These are phyloP conservation scores for Hypoxylon sp. DNA, from an alignment of 2,329 filamentous ascomycete species.

Conservation along the genomic window DNA sequence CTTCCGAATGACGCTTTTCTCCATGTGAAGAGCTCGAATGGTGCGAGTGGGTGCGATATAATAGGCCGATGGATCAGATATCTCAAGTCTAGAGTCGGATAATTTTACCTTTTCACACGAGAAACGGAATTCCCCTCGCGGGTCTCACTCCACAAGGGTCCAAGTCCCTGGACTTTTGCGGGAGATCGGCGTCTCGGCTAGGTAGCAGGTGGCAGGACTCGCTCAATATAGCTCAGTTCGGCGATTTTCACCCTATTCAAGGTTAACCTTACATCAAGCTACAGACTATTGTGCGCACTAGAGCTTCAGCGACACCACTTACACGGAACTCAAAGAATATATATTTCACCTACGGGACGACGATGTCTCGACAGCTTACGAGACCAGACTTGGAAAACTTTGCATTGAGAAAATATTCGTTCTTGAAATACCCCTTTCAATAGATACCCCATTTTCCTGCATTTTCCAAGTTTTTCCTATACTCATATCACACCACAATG, in stretches of 20 bases:
- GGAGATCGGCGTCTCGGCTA: constrained; percentile 30
- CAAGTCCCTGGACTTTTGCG: constrained; percentile 27
- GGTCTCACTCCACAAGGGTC: constrained; percentile 24
- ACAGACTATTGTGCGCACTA: constrained; percentile 33
- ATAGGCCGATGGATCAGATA: constrained; percentile 10
- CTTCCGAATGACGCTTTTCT: constrained; percentile 25
- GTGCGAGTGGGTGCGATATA: constrained; percentile 5
- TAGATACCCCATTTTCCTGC: constrained; percentile 10
- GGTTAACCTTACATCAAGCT: constrained; percentile 25
- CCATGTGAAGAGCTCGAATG: neutral
- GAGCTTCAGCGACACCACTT: constrained; percentile 38
- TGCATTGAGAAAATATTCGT: neutral
- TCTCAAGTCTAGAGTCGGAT: constrained; percentile 20
- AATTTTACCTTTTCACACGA: constrained; percentile 32
- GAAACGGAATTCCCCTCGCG: constrained; percentile 11
- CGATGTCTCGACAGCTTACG: constrained; percentile 15
- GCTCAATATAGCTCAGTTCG: constrained; percentile 38
- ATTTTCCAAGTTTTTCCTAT: neutral
- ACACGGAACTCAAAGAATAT: constrained; percentile 39
- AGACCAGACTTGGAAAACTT: neutral
- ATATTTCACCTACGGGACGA: constrained; percentile 24
- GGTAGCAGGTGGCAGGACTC: neutral
- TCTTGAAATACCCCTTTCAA: neutral
- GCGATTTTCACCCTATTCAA: constrained; percentile 49
- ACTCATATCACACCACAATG: constrained; percentile 43